Percentiles rank a stretch among this genome's conserved stretches.
Conservation (phyloP, 768 basidiomycete genomes). For the Russula sp. region DNA sequence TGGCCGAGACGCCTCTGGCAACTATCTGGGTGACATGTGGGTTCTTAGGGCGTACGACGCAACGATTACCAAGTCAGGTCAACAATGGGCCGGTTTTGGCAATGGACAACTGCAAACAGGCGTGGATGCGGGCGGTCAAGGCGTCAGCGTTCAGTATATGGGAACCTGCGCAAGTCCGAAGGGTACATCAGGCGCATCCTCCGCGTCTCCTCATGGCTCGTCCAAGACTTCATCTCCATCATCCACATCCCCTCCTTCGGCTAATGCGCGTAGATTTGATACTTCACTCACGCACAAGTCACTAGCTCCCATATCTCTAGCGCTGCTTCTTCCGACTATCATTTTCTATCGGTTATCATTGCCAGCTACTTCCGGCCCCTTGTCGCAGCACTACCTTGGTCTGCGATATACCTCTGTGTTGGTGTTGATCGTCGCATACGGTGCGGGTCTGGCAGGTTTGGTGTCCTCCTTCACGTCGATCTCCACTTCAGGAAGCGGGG, state of each 20-base stretch:
- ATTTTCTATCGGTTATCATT: constrained; percentile 39
- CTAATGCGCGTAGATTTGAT: constrained; percentile 29
- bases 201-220: constrained; percentile 9
- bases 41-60: constrained; percentile 66
- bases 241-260: constrained; percentile 14
- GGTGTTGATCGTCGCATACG: constrained; percentile 46
- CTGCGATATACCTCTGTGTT: constrained; percentile 36
- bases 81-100: constrained; percentile 60
- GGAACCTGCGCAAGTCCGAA: constrained; percentile 50
- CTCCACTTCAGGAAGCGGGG: constrained; percentile 25
- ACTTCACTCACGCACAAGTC: constrained; percentile 44
- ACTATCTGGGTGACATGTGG: constrained; percentile 72
- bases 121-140: constrained; percentile 56
- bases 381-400: constrained; percentile 25
- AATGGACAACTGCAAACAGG: constrained; percentile 58
- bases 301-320: constrained; percentile 45
- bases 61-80: constrained; percentile 47
- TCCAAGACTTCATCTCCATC: constrained; percentile 26
- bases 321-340: constrained; percentile 38
- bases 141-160: constrained; percentile 57
- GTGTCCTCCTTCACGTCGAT: constrained; percentile 58
- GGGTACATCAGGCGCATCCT: neutral
- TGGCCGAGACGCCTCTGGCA: constrained; percentile 60
- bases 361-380: constrained; percentile 31
- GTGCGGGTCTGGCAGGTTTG: constrained; percentile 57